Percentiles rank a stretch among this genome's conserved stretches.
These are phyloP conservation scores for Vigna nakashimae DNA, from an alignment of 306 rosid species.

Conservation along the genomic window DNA sequence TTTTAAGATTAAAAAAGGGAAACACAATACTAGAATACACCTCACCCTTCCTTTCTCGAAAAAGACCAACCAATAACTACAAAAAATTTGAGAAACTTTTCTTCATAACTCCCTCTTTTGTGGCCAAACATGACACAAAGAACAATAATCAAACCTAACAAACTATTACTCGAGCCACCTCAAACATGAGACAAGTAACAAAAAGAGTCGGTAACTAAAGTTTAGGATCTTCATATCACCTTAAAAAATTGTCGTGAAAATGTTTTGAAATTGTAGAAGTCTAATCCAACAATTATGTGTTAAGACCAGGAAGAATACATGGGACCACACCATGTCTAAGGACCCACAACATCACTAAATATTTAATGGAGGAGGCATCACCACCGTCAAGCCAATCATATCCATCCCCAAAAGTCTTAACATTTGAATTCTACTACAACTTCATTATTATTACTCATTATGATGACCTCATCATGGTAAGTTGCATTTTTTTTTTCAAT, in stretches of 20 bases:
- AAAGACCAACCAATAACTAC: not conserved
- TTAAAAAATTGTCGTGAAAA: not conserved
- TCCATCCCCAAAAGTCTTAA: not conserved
- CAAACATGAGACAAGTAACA: not conserved
- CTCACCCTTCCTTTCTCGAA: not conserved
- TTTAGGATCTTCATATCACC: not conserved
- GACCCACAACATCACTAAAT: not conserved
- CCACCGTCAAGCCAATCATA: constrained; percentile 1
- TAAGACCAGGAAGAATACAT: not conserved
- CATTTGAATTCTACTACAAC: not conserved
- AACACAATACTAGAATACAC: not conserved
- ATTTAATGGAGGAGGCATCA: not conserved
- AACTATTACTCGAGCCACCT: not conserved
- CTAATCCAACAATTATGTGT: not conserved
- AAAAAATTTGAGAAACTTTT: not conserved
- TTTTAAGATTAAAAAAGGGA: too few relatives aligned
- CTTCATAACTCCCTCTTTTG: not conserved
- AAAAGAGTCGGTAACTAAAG: not conserved
- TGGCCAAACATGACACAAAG: too few relatives aligned
- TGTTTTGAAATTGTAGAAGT: not conserved
- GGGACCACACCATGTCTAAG: not conserved
- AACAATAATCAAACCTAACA: not conserved
- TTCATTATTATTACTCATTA: not conserved
- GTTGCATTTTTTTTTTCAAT: not conserved
- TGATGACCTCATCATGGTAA: not conserved